phyloP scores from a whole-genome alignment of 2,329 filamentous ascomycete genomes.

The Plenodomus lindquistii region DNA sequence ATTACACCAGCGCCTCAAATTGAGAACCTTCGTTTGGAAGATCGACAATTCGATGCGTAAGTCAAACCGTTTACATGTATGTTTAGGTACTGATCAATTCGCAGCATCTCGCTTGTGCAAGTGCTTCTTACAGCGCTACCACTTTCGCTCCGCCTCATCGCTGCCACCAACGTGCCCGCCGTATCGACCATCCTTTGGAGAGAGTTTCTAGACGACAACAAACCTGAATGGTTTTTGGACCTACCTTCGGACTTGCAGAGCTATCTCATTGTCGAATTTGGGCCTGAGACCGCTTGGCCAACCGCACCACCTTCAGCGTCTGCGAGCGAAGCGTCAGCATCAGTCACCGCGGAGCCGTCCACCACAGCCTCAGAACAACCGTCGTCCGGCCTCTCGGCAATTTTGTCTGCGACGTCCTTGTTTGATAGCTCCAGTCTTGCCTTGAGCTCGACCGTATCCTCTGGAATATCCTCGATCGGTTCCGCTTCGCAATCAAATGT shows the following conservation, averaged over 20 bases:
- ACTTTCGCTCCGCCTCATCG: constrained; percentile 38
- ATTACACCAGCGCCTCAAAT: constrained; percentile 35
- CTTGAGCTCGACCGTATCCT: constrained; percentile 3
- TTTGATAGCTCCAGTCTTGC: neutral
- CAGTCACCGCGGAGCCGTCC: constrained; percentile 4
- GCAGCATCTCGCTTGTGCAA: constrained; percentile 38
- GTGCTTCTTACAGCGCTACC: constrained; percentile 43
- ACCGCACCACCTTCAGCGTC: constrained; percentile 19
- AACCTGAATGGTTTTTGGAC: constrained; percentile 38
- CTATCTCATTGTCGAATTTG: constrained; percentile 39
- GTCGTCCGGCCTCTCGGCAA: neutral
- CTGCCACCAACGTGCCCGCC: constrained; percentile 41
- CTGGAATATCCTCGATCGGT: neutral
- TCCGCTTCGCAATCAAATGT: constrained; percentile 1
- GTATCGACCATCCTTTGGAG: constrained; percentile 40
- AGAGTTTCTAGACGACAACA: constrained; percentile 40
- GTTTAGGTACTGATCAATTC: constrained; percentile 8
- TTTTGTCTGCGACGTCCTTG: neutral
- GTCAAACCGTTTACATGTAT: constrained; percentile 3
- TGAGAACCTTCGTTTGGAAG: neutral
- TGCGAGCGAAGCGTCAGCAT: constrained; percentile 5
- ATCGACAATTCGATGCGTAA: constrained; percentile 34
- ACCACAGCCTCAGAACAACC: neutral
- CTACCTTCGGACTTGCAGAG: constrained; percentile 40
- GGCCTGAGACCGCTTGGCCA: constrained; percentile 34